Evolutionary conservation across 345 rosid genomes (phyloP).

Genomic region (Rhodamnia argentea): DNA sequence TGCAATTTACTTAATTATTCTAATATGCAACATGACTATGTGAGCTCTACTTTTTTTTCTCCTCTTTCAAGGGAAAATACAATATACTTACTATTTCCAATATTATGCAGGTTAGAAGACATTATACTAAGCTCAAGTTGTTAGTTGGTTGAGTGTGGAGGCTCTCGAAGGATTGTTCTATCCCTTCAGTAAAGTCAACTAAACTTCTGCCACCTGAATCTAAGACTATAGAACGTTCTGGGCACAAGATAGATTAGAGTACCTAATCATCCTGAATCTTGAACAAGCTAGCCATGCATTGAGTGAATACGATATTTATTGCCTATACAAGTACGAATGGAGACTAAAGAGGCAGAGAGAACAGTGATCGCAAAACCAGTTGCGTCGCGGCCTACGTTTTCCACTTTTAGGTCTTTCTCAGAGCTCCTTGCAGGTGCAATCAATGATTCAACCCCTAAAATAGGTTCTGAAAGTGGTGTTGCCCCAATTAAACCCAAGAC

Average conservation of each 20-base stretch:
- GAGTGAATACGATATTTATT: background rate
- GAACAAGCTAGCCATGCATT: background rate
- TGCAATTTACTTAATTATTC: background rate
- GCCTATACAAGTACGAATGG: slow-evolving; percentile 27
- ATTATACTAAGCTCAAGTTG: background rate
- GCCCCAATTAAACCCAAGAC: slow-evolving; percentile 74
- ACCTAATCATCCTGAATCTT: background rate
- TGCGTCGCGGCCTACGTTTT: slow-evolving; percentile 72
- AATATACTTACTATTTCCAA: background rate
- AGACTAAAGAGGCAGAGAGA: slow-evolving; percentile 58
- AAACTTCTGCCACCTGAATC: background rate
- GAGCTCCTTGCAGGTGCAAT: slow-evolving; percentile 61
- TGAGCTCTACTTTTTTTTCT: background rate
- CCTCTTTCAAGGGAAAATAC: background rate
- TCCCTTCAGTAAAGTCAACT: background rate
- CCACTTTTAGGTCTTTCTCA: slow-evolving; percentile 51
- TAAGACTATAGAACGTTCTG: background rate
- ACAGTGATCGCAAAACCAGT: slow-evolving; percentile 71
- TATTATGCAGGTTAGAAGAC: background rate
- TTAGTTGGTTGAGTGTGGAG: background rate
- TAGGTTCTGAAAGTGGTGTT: slow-evolving; percentile 27
- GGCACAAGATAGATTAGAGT: background rate
- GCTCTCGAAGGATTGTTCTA: background rate
- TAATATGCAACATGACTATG: background rate
- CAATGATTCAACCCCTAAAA: slow-evolving; percentile 26